phyloP scores from a whole-genome alignment of 2,329 filamentous ascomycete species.

The Penicillium psychrosexuale region DNA sequence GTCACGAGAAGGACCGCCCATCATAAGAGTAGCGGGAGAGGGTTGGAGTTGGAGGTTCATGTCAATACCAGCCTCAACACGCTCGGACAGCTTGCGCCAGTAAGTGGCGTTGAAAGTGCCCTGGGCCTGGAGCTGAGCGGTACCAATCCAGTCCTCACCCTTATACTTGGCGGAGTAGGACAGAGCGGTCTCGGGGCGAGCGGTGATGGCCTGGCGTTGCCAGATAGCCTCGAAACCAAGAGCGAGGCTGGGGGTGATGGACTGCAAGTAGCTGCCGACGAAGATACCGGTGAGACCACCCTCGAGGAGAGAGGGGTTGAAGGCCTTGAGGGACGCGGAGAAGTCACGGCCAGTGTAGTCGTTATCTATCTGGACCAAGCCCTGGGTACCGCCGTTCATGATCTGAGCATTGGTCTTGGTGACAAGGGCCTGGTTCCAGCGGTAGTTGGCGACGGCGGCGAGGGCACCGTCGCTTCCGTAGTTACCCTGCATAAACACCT shows the following conservation, averaged over 20 bases:
- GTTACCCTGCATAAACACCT: constrained; percentile 96
- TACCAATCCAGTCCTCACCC: constrained; percentile 86
- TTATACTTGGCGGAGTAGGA: constrained; percentile 93
- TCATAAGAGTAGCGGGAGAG: constrained; percentile 62
- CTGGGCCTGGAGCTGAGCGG: constrained; percentile 82
- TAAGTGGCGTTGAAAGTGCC: constrained; percentile 87
- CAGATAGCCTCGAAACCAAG: constrained; percentile 90
- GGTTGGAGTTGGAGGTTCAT: constrained; percentile 81
- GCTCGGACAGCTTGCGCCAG: constrained; percentile 89
- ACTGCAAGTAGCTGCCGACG: constrained; percentile 93
- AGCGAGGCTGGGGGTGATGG: constrained; percentile 79
- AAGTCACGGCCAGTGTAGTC: constrained; percentile 95
- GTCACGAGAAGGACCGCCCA: constrained; percentile 78
- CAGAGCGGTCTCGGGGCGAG: constrained; percentile 84
- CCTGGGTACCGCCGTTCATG: constrained; percentile 70
- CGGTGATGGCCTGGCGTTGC: constrained; percentile 79
- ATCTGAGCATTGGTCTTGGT: constrained; percentile 88
- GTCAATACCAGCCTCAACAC: constrained; percentile 93
- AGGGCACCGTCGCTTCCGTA: constrained; percentile 89
- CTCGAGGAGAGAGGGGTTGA: constrained; percentile 93
- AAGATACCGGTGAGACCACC: constrained; percentile 92
- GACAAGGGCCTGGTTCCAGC: constrained; percentile 75
- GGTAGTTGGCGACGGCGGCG: constrained; percentile 86
- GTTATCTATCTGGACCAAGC: constrained; percentile 90
- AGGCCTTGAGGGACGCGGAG: constrained; percentile 83